Evolutionary conservation across 2,329 filamentous ascomycete species (phyloP).

Genomic region (Neurospora crassa): DNA sequence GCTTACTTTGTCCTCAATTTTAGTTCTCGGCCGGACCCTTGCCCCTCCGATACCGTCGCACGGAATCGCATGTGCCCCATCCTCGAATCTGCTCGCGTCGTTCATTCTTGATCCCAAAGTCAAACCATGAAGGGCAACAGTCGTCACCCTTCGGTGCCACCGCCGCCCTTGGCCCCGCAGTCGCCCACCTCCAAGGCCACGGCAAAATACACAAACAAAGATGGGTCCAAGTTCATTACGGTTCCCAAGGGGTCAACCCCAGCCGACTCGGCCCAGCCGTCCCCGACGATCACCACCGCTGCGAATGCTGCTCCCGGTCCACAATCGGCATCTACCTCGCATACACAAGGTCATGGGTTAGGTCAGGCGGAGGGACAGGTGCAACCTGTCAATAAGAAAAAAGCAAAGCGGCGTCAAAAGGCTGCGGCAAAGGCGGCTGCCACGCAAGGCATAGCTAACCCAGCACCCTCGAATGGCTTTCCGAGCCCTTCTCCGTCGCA

Average conservation of each 20-base stretch:
- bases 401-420: slow-evolving; percentile 87
- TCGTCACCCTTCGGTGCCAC: slow-evolving; percentile 20
- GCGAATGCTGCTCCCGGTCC: slow-evolving; percentile 7
- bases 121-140: slow-evolving; percentile 26
- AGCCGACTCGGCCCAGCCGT: slow-evolving; percentile 43
- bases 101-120: slow-evolving; percentile 3
- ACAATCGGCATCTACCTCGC: slow-evolving; percentile 3
- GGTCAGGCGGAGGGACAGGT: slow-evolving; percentile 5
- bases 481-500: slow-evolving; percentile 25
- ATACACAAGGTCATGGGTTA: not conserved
- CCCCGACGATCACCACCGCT: slow-evolving; percentile 34
- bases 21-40: slow-evolving; percentile 4
- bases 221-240: slow-evolving; percentile 60
- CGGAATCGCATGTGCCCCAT: slow-evolving; percentile 8
- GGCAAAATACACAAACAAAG: slow-evolving; percentile 57
- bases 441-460: slow-evolving; percentile 27
- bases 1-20: slow-evolving; percentile 10
- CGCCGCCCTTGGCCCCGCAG: slow-evolving; percentile 26
- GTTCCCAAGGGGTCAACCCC: slow-evolving; percentile 46
- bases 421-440: slow-evolving; percentile 60
- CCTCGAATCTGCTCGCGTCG: slow-evolving; percentile 2
- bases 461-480: slow-evolving; percentile 32
- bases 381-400: slow-evolving; percentile 71
- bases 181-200: slow-evolving; percentile 43
- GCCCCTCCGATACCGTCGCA: slow-evolving; percentile 4